Evolutionary conservation across 352 stramenopile genomes (phyloP).

Genomic region (Pythium brachiatum): DNA sequence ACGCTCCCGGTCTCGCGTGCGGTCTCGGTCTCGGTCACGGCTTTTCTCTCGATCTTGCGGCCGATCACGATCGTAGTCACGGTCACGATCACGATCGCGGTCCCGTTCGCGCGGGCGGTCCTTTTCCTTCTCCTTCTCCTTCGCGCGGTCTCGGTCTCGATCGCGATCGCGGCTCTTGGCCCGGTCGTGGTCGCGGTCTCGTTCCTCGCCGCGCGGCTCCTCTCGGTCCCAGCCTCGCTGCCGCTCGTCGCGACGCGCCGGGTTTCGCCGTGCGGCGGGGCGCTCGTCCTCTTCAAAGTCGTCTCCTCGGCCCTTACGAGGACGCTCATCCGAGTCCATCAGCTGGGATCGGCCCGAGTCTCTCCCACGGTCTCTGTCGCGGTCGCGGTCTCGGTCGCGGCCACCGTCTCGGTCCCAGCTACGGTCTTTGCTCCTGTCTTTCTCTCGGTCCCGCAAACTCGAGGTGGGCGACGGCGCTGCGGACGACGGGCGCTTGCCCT

Average conservation of each 20-base stretch:
- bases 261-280: slow-evolving; percentile 14
- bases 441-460: not conserved
- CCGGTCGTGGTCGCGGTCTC: not conserved
- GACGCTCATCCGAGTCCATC: slow-evolving; percentile 1
- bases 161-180: not conserved
- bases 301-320: not conserved
- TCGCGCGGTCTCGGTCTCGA: not conserved
- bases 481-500: slow-evolving; percentile 16
- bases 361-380: not conserved
- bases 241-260: slow-evolving; percentile 23
- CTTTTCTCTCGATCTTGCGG: not conserved
- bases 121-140: not conserved
- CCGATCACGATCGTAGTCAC: slow-evolving; percentile 1
- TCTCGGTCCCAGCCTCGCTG: slow-evolving; percentile 23
- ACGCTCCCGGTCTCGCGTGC: not conserved
- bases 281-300: slow-evolving; percentile 13
- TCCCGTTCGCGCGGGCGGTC: not conserved
- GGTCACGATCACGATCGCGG: not conserved
- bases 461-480: slow-evolving; percentile 23
- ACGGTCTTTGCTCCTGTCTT: not conserved
- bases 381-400: not conserved
- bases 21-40: slow-evolving; percentile 6
- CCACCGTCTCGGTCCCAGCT: slow-evolving; percentile 1
- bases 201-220: slow-evolving; percentile 7
- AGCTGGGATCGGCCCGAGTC: not conserved